These are phyloP conservation scores for Ceratobasidium theobromae DNA, from an alignment of 1,284 basidiomycete species.

Conservation along the genomic window DNA sequence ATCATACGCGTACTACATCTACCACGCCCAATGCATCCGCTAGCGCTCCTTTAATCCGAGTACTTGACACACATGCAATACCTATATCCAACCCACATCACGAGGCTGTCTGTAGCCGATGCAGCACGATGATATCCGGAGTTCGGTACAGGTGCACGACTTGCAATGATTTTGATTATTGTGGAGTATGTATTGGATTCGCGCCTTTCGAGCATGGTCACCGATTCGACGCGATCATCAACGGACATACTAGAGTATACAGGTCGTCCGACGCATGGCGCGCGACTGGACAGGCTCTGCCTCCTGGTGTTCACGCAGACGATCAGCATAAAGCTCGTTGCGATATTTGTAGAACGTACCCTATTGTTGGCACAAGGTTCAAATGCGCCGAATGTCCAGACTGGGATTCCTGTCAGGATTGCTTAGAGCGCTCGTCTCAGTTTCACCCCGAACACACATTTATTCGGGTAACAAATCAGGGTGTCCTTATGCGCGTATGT, in stretches of 20 bases:
- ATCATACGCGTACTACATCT: no score
- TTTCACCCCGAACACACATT: slow-evolving; percentile 17
- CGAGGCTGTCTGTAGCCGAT: slow-evolving; percentile 1
- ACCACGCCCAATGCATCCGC: no score
- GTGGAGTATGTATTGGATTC: slow-evolving; percentile 3
- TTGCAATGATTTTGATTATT: slow-evolving; percentile 26
- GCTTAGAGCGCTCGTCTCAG: not conserved
- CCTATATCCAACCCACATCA: not conserved
- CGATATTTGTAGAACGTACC: slow-evolving; percentile 1
- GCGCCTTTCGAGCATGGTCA: slow-evolving; percentile 9
- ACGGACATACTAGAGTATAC: not conserved
- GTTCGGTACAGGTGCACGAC: slow-evolving; percentile 7
- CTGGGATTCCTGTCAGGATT: slow-evolving; percentile 18
- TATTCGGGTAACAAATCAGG: not conserved
- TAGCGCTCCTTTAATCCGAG: not conserved
- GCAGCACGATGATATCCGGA: not conserved
- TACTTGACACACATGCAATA: not conserved
- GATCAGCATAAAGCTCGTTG: not conserved
- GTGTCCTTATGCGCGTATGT: slow-evolving; percentile 5
- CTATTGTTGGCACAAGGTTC: not conserved
- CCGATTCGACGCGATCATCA: slow-evolving; percentile 15
- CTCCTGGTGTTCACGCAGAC: not conserved
- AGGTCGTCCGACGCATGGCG: slow-evolving; percentile 1
- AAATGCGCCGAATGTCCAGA: slow-evolving; percentile 20
- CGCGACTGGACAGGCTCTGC: not conserved